These are phyloP conservation scores for Xeromyces bisporus DNA, from an alignment of 495 filamentous ascomycete species.

Conservation along the genomic window DNA sequence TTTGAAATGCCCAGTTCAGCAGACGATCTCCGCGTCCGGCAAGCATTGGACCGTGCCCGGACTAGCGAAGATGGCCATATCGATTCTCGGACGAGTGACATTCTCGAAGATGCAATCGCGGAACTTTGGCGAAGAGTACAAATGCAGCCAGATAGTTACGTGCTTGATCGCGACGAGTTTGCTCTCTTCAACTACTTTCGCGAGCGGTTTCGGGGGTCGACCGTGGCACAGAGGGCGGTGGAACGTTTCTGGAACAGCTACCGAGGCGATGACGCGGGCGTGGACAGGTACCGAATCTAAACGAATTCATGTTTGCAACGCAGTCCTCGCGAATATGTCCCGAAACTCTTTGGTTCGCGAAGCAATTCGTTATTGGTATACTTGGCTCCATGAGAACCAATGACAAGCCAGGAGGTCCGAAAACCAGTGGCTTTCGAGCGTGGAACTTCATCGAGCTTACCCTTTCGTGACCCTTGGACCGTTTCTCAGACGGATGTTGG, in stretches of 20 bases:
- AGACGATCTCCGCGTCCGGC: slow-evolving; percentile 12
- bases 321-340: no score
- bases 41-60: slow-evolving; percentile 49
- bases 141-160: slow-evolving; percentile 39
- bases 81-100: slow-evolving; percentile 31
- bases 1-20: slow-evolving; percentile 10
- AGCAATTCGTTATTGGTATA: no score
- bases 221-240: slow-evolving; percentile 25
- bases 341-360: no score
- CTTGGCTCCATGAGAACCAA: no score
- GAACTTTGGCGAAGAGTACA: slow-evolving; percentile 47
- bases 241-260: slow-evolving; percentile 33
- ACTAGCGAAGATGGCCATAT: slow-evolving; percentile 40
- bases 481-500: no score
- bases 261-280: slow-evolving; percentile 11
- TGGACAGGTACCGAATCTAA: slow-evolving; percentile 10
- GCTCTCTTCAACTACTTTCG: slow-evolving; percentile 64
- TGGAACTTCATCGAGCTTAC: no score
- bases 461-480: no score
- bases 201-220: slow-evolving; percentile 31
- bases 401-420: no score
- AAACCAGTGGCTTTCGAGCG: no score
- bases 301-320: no score
- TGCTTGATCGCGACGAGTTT: slow-evolving; percentile 55
- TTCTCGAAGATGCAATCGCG: slow-evolving; percentile 38